These are phyloP conservation scores for Daldinia loculata DNA, from an alignment of 495 filamentous ascomycete genomes.

Conservation along the genomic window DNA sequence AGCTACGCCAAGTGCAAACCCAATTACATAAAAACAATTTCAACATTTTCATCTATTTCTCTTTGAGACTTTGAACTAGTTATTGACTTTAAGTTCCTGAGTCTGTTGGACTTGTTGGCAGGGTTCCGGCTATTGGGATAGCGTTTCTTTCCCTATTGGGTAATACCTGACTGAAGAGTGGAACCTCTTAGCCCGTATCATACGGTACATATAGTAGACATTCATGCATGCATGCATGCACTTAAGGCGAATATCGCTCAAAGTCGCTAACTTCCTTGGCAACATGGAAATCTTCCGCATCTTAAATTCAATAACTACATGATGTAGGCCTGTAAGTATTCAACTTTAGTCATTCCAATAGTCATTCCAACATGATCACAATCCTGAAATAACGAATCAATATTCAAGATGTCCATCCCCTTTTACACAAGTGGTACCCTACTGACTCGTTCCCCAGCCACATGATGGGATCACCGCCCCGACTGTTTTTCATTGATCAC, in stretches of 20 bases:
- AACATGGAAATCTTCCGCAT: not conserved
- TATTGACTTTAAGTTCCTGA: too few species aligned
- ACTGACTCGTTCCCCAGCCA: conserved; percentile 31
- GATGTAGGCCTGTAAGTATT: not conserved
- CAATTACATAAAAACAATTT: too few species aligned
- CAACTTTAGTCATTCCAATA: not conserved
- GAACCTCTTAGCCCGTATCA: conserved; percentile 1
- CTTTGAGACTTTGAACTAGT: too few species aligned
- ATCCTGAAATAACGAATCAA: conserved; percentile 19
- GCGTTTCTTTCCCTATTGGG: conserved; percentile 8
- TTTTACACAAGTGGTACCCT: conserved; percentile 11
- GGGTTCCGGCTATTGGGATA: not conserved
- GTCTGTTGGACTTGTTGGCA: not conserved
- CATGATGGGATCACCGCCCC: conserved; percentile 30
- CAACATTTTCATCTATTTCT: too few species aligned
- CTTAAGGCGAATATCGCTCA: not conserved
- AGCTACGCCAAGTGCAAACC: too few species aligned
- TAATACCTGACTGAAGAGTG: conserved; percentile 27
- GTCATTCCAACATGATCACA: not conserved
- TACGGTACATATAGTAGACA: not conserved
- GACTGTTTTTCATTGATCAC: conserved; percentile 24
- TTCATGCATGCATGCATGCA: not conserved
- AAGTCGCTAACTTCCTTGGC: not conserved
- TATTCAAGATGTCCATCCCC: not conserved
- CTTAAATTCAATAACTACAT: not conserved